Base-by-base conservation (phyloP, 1,139 yeast species). In the Waltiozyma sp. region DNA sequence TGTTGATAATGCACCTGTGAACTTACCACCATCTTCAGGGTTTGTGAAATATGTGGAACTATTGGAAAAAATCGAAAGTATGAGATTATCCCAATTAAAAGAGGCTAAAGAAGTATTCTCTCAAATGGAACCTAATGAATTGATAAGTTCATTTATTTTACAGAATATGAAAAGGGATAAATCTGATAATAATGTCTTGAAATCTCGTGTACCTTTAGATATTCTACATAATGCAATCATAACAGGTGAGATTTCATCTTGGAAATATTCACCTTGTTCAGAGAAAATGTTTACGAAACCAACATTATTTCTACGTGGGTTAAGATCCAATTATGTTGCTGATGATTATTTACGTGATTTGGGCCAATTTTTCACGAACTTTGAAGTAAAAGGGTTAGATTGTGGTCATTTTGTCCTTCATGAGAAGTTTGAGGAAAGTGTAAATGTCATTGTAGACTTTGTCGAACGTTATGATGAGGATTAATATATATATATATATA, bases 351-450 rank as follows among this genome's bases (percentile, higher is more conserved):
- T 88, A 33, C 81, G 86, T 0, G 77, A 75, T 28, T 81, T 87
- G 44, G 95, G 93, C 1, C 66, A 68, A 45, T 84, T 75, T 55
- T 91, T 88, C 65, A 96, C 97, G 0, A 67, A 70, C 40, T 88
- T 88, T 57, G 84, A 76, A 47, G 64, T 85, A 13, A 69, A 74
- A 41, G 95, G 85, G 54, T 68, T 91, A 28, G 80, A 85, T 23
- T 75, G 88, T 2, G 96, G 96, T 1, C 98, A 91, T 62, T 91
- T 96, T 96, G 75, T 86, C 21, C 83, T 83, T 52, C 76, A 84
- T 45, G 95, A 86, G 54, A 77, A 80, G 50, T 94, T 95, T 1
- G 52, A 65, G 4, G 89, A 78, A 54, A 84, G 87, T 49, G 66
- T 80, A 39, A 75, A 70, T 4, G 64, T 64, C 7, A 73, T 83